Conservation (phyloP, 805 yeast genomes). For the Candida stauntonica region DNA sequence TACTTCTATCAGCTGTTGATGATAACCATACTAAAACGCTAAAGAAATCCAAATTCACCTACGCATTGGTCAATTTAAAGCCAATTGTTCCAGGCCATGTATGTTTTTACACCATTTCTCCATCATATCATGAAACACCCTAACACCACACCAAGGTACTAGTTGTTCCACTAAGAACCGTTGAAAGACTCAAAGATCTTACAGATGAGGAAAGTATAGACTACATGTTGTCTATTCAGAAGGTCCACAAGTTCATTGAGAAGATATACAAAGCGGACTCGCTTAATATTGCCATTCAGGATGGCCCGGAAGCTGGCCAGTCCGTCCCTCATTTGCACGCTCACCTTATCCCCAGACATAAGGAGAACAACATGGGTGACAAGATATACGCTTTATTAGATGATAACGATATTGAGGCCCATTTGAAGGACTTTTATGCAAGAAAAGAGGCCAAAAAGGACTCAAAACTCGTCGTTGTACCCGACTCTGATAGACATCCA, state of each 20-base stretch:
- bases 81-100: conserved; percentile 94
- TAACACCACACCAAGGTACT: conserved; percentile 35
- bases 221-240: conserved; percentile 71
- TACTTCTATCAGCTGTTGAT: background rate
- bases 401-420: conserved; percentile 43
- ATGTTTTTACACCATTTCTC: conserved; percentile 8
- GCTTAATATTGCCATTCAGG: conserved; percentile 89
- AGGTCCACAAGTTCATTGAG: conserved; percentile 64
- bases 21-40: conserved; percentile 1
- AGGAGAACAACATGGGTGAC: conserved; percentile 57
- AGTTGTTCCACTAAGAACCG: conserved; percentile 75
- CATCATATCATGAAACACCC: background rate
- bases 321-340: conserved; percentile 94
- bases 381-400: conserved; percentile 68
- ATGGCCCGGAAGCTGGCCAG: conserved; percentile 95
- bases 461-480: conserved; percentile 30
- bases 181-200: conserved; percentile 63
- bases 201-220: conserved; percentile 70
- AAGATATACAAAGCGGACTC: conserved; percentile 72
- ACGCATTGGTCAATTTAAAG: conserved; percentile 84
- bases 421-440: conserved; percentile 28
- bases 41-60: conserved; percentile 61
- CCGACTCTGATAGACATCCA: conserved; percentile 51
- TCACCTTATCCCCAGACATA: conserved; percentile 84
- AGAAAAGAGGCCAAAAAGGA: conserved; percentile 27